Base-by-base conservation (phyloP, 495 filamentous ascomycete species). In the Penicillium dipodomyicola region DNA sequence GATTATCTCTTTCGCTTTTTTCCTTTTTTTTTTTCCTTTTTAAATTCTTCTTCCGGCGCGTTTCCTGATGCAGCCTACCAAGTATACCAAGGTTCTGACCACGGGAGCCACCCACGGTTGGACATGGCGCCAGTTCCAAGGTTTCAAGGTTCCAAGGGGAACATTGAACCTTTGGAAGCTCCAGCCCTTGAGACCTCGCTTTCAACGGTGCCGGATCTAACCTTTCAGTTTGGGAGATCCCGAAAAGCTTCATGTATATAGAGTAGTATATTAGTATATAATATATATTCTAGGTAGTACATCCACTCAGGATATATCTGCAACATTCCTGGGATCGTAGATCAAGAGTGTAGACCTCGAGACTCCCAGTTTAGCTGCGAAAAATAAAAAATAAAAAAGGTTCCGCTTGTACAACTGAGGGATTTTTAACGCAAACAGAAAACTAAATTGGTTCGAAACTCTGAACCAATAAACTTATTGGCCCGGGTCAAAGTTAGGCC, bases 381-480 rank as follows among this genome's bases (percentile, higher is more conserved):
- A 33, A 49, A 33, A 12, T 22, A 42, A 42, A 22, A 42, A 12
- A 25, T 1, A 22, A 22, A 22, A 42, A 7, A 22, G 19, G 49
- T 6, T 39, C 35, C 35, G 30, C 19, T 23, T 33, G 52, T 54
- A 29, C 35, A 40, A 53, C 51, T 44, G 51, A 53, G 51, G 51
- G 22, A 44, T 53, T 53, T 33, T 53, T 39, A 41, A 42, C 51
- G 51, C 51, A 53, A 53, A 53, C 51, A 51, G 35, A 48, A 30
- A 48, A 33, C 45, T 29, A 27, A 48, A 48, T 30, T 48, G 35
- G 35, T 39, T 39, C n/a, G 8, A 33, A 39, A 39, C 35, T 39
- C 35, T 29, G 22, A 30, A 32, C 45, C 45, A 48, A 48, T 48
- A 48, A 39, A 17, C n/a, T 39, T 15, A 19, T 25, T 25, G 8